A percentile compares a stretch with the other conserved stretches of the same genome.
Conservation (phyloP, 495 filamentous ascomycete species). For the Talaromyces stipitatus region DNA sequence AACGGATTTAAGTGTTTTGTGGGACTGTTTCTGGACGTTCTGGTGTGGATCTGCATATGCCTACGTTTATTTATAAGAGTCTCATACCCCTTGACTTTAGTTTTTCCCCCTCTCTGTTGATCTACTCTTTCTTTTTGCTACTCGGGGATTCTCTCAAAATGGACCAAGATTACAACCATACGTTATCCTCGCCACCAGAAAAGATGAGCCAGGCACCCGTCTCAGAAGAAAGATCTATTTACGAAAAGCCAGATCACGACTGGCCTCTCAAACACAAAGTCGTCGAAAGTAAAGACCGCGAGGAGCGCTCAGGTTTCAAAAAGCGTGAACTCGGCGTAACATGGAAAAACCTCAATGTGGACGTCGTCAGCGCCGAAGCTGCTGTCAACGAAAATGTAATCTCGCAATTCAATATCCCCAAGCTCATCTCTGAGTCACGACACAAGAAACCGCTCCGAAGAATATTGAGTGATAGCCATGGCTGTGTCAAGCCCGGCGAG, state of each 20-base stretch:
- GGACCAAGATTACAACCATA: not conserved
- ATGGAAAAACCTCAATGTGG: slow-evolving; percentile 42
- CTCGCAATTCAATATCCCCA: slow-evolving; percentile 50
- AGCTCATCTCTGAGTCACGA: slow-evolving; percentile 28
- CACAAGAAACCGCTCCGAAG: slow-evolving; percentile 27
- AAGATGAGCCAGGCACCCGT: not conserved
- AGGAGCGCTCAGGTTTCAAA: slow-evolving; percentile 38
- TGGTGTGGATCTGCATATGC: not conserved
- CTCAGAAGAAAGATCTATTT: not conserved
- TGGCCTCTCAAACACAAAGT: slow-evolving; percentile 42
- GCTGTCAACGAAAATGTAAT: slow-evolving; percentile 42
- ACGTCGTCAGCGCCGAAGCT: slow-evolving; percentile 35
- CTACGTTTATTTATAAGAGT: not conserved
- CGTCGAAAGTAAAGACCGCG: slow-evolving; percentile 33
- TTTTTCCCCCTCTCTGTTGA: not conserved
- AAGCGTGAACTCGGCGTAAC: slow-evolving; percentile 46
- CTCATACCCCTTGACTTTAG: not conserved
- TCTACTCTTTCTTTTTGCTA: not conserved
- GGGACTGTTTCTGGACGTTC: not conserved
- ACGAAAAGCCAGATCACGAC: slow-evolving; percentile 12
- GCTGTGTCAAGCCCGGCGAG: slow-evolving; percentile 47
- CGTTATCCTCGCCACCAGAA: not conserved
- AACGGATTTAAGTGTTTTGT: not conserved
- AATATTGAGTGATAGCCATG: slow-evolving; percentile 34
- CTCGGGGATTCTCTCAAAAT: not conserved